A percentile compares a stretch with the other conserved stretches of the same genome.
Evolutionary conservation across 495 filamentous ascomycete species (phyloP).

Genomic region (Penicillium simplicissimum): DNA sequence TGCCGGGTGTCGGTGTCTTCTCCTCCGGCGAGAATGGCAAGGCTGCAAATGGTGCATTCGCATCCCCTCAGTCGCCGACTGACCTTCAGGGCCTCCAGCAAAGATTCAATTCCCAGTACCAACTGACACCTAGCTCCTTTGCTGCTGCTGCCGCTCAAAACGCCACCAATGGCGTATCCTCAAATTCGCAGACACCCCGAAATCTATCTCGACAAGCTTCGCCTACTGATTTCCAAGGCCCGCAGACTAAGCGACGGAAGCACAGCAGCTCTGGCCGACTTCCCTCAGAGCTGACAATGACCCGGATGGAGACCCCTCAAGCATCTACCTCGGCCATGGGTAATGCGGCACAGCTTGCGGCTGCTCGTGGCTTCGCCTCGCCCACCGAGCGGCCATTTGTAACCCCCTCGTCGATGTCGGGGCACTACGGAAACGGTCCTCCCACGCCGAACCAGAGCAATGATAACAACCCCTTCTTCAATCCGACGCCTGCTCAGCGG

Average conservation of each 20-base stretch:
- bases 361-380: constrained; percentile 44
- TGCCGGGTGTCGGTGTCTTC: constrained; percentile 50
- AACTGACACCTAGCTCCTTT: constrained; percentile 40
- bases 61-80: constrained; percentile 42
- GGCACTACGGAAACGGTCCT: constrained; percentile 57
- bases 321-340: constrained; percentile 36
- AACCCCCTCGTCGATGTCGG: constrained; percentile 46
- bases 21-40: constrained; percentile 38
- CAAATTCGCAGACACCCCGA: constrained; percentile 57
- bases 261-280: constrained; percentile 65
- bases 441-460: constrained; percentile 62
- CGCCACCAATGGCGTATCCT: constrained; percentile 38
- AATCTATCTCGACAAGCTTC: constrained; percentile 73
- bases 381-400: constrained; percentile 50
- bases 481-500: constrained; percentile 43
- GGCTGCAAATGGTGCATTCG: constrained; percentile 20
- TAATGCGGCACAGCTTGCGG: constrained; percentile 41
- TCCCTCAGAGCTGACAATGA: constrained; percentile 77
- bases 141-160: constrained; percentile 29
- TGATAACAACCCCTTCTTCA: constrained; percentile 54
- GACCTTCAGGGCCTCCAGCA: constrained; percentile 57
- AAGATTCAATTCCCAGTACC: constrained; percentile 48
- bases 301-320: constrained; percentile 62
- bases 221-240: constrained; percentile 59
- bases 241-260: constrained; percentile 71